These are phyloP conservation scores for Talaromyces borbonicus DNA, from an alignment of 495 filamentous ascomycete species.

Conservation along the genomic window DNA sequence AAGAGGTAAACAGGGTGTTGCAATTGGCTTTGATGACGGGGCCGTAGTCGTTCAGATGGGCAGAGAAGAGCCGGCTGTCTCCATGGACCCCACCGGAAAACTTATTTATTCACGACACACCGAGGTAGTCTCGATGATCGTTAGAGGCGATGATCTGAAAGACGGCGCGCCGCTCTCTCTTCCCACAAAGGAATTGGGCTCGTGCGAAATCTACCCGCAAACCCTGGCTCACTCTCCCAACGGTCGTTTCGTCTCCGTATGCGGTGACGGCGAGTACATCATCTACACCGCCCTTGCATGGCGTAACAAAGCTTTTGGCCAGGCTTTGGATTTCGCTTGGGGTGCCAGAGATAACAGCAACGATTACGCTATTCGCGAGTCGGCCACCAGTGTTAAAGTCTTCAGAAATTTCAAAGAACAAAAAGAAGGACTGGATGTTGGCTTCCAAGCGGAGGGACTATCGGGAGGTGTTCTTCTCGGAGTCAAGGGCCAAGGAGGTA, in stretches of 20 bases:
- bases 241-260: conserved; percentile 92
- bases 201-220: conserved; percentile 94
- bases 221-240: conserved; percentile 93
- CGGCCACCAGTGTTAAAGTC: conserved; percentile 83
- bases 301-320: conserved; percentile 95
- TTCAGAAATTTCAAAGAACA: conserved; percentile 98
- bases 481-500: conserved; percentile 86
- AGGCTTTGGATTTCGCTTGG: conserved; percentile 94
- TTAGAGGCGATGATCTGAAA: conserved; percentile 82
- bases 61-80: conserved; percentile 91
- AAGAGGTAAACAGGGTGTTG: conserved; percentile 83
- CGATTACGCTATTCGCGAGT: conserved; percentile 95
- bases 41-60: conserved; percentile 97
- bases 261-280: conserved; percentile 96
- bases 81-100: conserved; percentile 93
- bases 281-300: conserved; percentile 96
- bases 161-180: conserved; percentile 79
- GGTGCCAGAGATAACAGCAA: conserved; percentile 96
- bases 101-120: conserved; percentile 91
- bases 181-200: conserved; percentile 87
- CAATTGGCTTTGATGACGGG: conserved; percentile 95
- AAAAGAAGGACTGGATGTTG: conserved; percentile 78
- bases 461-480: conserved; percentile 86
- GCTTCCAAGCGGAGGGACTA: conserved; percentile 90
- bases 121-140: conserved; percentile 86